Base-by-base conservation (phyloP, 2,329 filamentous ascomycete species). In the Colletotrichum shisoi region DNA sequence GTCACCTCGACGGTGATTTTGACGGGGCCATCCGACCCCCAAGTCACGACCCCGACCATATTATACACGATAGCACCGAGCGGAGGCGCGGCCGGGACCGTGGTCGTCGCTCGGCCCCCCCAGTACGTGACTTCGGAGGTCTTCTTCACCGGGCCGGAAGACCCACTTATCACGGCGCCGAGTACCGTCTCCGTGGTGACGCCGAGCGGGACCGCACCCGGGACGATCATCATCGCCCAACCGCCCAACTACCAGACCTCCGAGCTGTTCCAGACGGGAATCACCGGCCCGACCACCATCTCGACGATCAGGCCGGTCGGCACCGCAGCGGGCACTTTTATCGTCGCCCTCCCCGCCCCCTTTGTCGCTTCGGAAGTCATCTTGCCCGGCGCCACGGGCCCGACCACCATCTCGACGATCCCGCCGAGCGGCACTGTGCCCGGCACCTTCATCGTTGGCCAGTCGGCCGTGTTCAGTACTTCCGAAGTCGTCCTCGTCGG, bases 311-410 rank as follows among this genome's bases (percentile, higher is more conserved):
- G 39, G 0, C 59, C 61, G 0, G 21, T 31, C 13, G 65, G 68
- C 1, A 67, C 44, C 4, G 40, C n/a, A 3, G 39, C 63, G 13
- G 68, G 68, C 2, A 71, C 70, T 1, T 44, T 69, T 1, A 44
- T 70, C 19, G 64, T 70, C 1, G 54, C 53, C 1, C 42, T 40
- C 9, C 63, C 69, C 8, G 57, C 62, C 4, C 21, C 49, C 11
- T 45, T 39, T 19, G 60, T 58, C 9, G 59, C 64, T 2, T 67
- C 64, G 3, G 27, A 46, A 8, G 40, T 63, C 3, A 54, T 56
- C 8, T 9, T 42, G 2, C 46, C 54, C 8, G 64, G 34, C 0
- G 48, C 39, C 7, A 49, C 40, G 3, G 40, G 46, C 15, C 4
- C 63, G 7, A 58, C 44, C 3, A 57, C 46, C 0, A 15, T 65